Evolutionary conservation across 108 stramenopile species (phyloP).

Genomic region (Bacterosira constricta): DNA sequence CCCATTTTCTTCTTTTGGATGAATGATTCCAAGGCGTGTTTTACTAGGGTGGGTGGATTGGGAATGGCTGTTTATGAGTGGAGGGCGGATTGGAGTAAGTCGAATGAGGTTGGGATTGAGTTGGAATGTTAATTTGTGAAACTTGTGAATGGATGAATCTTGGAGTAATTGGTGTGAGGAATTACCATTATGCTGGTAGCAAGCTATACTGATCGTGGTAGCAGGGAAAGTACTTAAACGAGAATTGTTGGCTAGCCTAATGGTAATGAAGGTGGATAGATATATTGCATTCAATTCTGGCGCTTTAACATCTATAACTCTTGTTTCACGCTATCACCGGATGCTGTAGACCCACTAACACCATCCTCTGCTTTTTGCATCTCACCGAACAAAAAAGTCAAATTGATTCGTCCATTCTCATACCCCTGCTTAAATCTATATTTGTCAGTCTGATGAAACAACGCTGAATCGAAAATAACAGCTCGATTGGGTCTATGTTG

Average conservation of each 20-base stretch:
- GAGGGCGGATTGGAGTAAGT: slow-evolving; percentile 60
- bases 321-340: background rate
- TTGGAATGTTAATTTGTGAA: slow-evolving; percentile 46
- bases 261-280: no score
- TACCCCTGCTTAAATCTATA: slow-evolving; percentile 72
- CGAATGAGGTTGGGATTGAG: slow-evolving; percentile 86
- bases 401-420: slow-evolving; percentile 76
- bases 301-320: no score
- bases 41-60: slow-evolving; percentile 68
- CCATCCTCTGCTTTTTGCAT: slow-evolving; percentile 39
- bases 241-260: no score
- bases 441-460: slow-evolving; percentile 79
- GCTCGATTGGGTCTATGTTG: slow-evolving; percentile 77
- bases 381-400: slow-evolving; percentile 77
- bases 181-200: no score
- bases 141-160: background rate
- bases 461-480: slow-evolving; percentile 82
- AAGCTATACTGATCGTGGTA: no score
- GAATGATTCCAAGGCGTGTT: slow-evolving; percentile 80
- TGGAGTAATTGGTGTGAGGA: background rate
- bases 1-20: slow-evolving; percentile 86
- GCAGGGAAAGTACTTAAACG: no score
- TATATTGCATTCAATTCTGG: no score
- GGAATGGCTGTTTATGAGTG: slow-evolving; percentile 90
- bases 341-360: background rate